Percentiles rank a stretch among this genome's conserved stretches.
Evolutionary conservation across 1,139 yeast genomes (phyloP).

Genomic region (Kodamaea arcana): DNA sequence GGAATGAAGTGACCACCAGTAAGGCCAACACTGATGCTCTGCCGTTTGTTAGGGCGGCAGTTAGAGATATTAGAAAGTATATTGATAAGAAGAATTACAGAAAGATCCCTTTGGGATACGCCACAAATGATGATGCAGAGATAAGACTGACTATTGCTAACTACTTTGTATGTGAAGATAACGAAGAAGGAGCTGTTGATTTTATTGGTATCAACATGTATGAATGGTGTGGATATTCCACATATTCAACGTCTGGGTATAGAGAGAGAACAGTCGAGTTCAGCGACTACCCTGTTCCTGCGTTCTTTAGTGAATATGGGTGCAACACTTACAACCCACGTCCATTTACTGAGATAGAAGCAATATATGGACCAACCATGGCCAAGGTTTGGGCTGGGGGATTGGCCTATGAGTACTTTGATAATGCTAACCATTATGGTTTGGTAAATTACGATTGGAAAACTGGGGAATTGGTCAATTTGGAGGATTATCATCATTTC

Average conservation of each 20-base stretch:
- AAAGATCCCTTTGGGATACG: slow-evolving; percentile 57
- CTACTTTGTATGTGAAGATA: slow-evolving; percentile 48
- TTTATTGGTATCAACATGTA: slow-evolving; percentile 61
- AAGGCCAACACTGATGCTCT: slow-evolving; percentile 46
- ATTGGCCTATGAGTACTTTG: slow-evolving; percentile 37
- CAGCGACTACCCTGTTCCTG: slow-evolving; percentile 46
- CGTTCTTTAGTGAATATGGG: slow-evolving; percentile 61
- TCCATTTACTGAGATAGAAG: slow-evolving; percentile 50
- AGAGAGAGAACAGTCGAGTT: slow-evolving; percentile 50
- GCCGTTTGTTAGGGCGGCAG: slow-evolving; percentile 60
- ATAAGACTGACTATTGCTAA: slow-evolving; percentile 44
- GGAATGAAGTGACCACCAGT: slow-evolving; percentile 58
- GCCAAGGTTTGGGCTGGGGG: slow-evolving; percentile 42
- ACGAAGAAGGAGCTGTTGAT: slow-evolving; percentile 32
- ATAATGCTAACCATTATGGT: slow-evolving; percentile 34
- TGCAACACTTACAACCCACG: slow-evolving; percentile 52
- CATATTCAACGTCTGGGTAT: slow-evolving; percentile 53
- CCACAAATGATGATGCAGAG: slow-evolving; percentile 55
- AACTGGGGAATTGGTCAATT: slow-evolving; percentile 28
- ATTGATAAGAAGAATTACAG: slow-evolving; percentile 42
- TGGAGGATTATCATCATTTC: slow-evolving; percentile 42
- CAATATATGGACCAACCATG: slow-evolving; percentile 34
- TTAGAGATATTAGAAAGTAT: slow-evolving; percentile 52
- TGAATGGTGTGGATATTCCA: slow-evolving; percentile 67
- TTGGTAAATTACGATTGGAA: slow-evolving; percentile 22